These are phyloP conservation scores for Elsinoe batatas DNA, from an alignment of 2,329 filamentous ascomycete genomes.

Conservation along the genomic window DNA sequence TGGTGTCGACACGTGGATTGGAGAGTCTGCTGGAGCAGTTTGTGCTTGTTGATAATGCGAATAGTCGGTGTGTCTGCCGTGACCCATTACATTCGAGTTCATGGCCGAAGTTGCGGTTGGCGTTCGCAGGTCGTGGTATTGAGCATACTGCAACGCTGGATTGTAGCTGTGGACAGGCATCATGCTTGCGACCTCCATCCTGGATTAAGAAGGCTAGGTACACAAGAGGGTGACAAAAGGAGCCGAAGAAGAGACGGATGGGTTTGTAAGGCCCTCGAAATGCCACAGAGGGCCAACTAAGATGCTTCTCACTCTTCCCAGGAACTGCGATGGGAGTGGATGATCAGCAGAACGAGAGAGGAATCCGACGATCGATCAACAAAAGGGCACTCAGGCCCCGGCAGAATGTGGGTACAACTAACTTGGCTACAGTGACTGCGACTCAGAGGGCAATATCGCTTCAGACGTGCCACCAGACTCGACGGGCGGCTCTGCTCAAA, in stretches of 20 bases:
- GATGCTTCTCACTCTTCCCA: constrained; percentile 3
- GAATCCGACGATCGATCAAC: constrained; percentile 13
- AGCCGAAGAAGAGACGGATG: not conserved
- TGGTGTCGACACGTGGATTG: constrained; percentile 1
- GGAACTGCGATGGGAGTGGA: constrained; percentile 10
- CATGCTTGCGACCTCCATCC: constrained; percentile 17
- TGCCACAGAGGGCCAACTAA: not conserved
- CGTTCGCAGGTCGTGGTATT: constrained; percentile 15
- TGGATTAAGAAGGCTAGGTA: constrained; percentile 8
- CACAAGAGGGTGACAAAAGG: not conserved
- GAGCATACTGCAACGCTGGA: constrained; percentile 12
- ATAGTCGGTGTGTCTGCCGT: constrained; percentile 11
- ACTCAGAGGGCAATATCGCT: constrained; percentile 11
- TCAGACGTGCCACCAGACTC: constrained; percentile 3
- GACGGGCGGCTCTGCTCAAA: constrained; percentile 9
- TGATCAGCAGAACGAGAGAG: constrained; percentile 12
- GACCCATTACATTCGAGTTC: constrained; percentile 9
- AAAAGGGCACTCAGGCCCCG: constrained; percentile 8
- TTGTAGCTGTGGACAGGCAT: constrained; percentile 14
- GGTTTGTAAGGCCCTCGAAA: constrained; percentile 4
- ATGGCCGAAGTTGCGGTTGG: constrained; percentile 13
- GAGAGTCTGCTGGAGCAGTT: constrained; percentile 2
- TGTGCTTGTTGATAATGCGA: constrained; percentile 5
- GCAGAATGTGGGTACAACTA: constrained; percentile 10
- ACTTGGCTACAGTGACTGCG: constrained; percentile 6